A percentile compares a stretch with the other conserved stretches of the same genome.
Evolutionary conservation across 352 stramenopile species (phyloP).

Genomic region (Globisporangium polare): DNA sequence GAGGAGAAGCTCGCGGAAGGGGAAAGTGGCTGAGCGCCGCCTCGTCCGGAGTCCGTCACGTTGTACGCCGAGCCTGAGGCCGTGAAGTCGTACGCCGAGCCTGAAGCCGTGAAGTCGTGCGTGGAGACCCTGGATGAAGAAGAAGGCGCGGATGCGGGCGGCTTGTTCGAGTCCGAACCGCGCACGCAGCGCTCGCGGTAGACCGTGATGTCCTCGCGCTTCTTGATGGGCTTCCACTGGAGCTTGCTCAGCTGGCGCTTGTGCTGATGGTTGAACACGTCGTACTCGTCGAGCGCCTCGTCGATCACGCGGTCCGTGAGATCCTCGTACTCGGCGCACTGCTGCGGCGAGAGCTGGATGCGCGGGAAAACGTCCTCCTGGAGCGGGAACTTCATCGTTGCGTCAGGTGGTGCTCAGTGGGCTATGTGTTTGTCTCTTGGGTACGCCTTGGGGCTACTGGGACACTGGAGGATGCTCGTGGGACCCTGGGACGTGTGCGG

Average conservation of each 20-base stretch:
- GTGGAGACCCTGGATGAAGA: not conserved
- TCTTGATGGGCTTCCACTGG: conserved; percentile 52
- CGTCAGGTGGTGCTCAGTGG: too few relatives aligned
- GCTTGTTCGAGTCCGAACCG: not conserved
- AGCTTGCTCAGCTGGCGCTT: conserved; percentile 27
- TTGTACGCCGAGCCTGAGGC: not conserved
- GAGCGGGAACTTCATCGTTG: conserved; percentile 30
- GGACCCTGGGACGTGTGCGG: not conserved
- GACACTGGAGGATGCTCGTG: not conserved
- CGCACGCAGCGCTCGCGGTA: conserved; percentile 34
- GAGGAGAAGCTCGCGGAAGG: not conserved
- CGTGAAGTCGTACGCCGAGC: conserved; percentile 3
- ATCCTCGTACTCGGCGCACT: conserved; percentile 24
- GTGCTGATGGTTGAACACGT: conserved; percentile 19
- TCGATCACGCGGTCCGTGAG: conserved; percentile 28
- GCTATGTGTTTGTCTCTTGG: too few relatives aligned
- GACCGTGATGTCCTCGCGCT: conserved; percentile 40
- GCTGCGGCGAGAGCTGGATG: conserved; percentile 24
- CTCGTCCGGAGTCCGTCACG: not conserved
- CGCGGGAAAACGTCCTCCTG: conserved; percentile 22
- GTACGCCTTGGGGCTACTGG: too few relatives aligned
- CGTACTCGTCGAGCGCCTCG: conserved; percentile 26
- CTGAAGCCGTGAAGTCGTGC: not conserved
- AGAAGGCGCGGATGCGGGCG: not conserved
- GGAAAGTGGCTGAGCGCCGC: not conserved